A percentile compares a stretch with the other conserved stretches of the same genome.
phyloP scores from a whole-genome alignment of 2,329 filamentous ascomycete genomes.

The Fusarium redolens region DNA sequence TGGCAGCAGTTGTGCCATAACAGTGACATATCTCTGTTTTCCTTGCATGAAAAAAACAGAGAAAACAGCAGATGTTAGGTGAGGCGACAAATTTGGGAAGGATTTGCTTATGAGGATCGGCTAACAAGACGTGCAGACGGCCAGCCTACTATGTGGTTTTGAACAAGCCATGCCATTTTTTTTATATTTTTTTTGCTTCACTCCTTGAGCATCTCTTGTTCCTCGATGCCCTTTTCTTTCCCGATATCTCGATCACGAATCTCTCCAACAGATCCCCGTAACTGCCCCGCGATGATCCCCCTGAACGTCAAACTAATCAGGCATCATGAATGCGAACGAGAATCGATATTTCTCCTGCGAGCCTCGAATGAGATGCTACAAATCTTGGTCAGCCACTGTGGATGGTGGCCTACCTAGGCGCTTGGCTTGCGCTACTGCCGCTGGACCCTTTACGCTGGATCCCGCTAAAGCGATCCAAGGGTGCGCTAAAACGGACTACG shows the following conservation, averaged over 20 bases:
- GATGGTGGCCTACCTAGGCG: background rate
- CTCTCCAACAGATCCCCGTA: background rate
- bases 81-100: background rate
- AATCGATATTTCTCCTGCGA: conserved; percentile 8
- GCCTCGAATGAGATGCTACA: conserved; percentile 19
- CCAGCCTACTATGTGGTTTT: background rate
- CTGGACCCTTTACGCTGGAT: conserved; percentile 32
- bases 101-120: background rate
- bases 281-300: conserved; percentile 26
- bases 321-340: conserved; percentile 13
- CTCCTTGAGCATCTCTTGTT: background rate
- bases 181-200: background rate
- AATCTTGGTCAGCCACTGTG: conserved; percentile 17
- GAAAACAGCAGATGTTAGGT: background rate
- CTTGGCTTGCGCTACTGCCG: conserved; percentile 25
- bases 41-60: background rate
- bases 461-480: conserved; percentile 6
- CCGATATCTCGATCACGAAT: background rate
- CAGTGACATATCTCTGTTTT: background rate
- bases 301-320: conserved; percentile 15
- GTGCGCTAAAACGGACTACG: conserved; percentile 6
- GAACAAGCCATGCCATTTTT: background rate
- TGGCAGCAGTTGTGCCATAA: background rate
- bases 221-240: background rate
- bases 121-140: conserved; percentile 3